Base-by-base conservation (phyloP, 768 basidiomycete species). In the Xanthoconium stramineum region DNA sequence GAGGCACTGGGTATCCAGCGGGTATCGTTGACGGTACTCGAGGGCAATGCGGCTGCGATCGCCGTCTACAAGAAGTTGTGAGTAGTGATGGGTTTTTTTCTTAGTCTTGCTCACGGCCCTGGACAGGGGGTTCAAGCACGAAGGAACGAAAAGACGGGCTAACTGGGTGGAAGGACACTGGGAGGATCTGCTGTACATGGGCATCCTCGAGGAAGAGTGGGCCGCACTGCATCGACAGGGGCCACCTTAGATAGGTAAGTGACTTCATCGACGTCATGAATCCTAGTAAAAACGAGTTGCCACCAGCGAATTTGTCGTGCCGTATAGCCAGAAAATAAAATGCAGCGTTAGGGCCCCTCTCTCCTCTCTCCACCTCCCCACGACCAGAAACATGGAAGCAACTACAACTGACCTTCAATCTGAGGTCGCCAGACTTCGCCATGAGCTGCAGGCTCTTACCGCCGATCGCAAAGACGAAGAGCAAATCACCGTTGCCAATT, bases 401-500 rank as follows among this genome's bases (percentile, higher is more conserved):
- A 45, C 47, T 17, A 7, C 47, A 20, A 51, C 50, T 11, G 51
- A 64, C 3, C 74, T 81, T 49, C 74, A 80, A 50, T 72, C 75
- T 17, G 77, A 83, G 64, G 68, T 82, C 36, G 64, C 69, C 62
- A 78, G 74, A 61, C 78, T 82, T 55, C 76, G 72, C 37, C 71
- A 78, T 52, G 75, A 82, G 63, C 59, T 84, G 7, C 69, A 78
- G 35, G 66, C 74, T 15, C 64, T 82, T 53, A 67, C 78, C 54
- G 62, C 61, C 37, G 56, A 56, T 20, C 19, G 10, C 32, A 55
- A 60, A 29, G 72, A 76, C 42, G 74, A 75, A 13, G 69, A 80
- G 19, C 72, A 75, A 15, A 80, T 86, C 52, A 74, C 75, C 38
- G 65, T 89, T 42, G 80, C 82, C 5, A 69, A 81, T 36, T 89